phyloP scores from a whole-genome alignment of 176 grass and related monocot genomes.

The maize (Zea mays) region Zm-B73-REFERENCE-NAM-5.0 NC_050101.1:176765501-176766000 shows the following conservation, averaged over 20 bases:
- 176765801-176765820: conserved; percentile 16
- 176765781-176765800: not conserved
- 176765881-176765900: conserved; percentile 53
- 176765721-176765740: conserved; percentile 71
- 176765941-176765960: not conserved
- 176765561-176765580: not conserved
- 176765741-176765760: conserved; percentile 75
- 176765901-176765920: conserved; percentile 45
- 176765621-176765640: conserved; percentile 16
- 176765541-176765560: too few relatives aligned
- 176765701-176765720: conserved; percentile 71
- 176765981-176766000: not conserved
- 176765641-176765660: conserved; percentile 8
- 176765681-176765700: conserved; percentile 83
- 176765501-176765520: not conserved
- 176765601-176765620: not conserved
- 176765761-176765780: conserved; percentile 57
- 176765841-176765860: conserved; percentile 83
- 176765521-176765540: too few relatives aligned
- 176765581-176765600: not conserved
- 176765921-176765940: conserved; percentile 22
- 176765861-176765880: conserved; percentile 79
- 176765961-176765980: not conserved
- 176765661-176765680: conserved; percentile 89
- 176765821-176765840: conserved; percentile 30